Conservation (phyloP, 352 stramenopile species). For the Globisporangium nagaii region DNA sequence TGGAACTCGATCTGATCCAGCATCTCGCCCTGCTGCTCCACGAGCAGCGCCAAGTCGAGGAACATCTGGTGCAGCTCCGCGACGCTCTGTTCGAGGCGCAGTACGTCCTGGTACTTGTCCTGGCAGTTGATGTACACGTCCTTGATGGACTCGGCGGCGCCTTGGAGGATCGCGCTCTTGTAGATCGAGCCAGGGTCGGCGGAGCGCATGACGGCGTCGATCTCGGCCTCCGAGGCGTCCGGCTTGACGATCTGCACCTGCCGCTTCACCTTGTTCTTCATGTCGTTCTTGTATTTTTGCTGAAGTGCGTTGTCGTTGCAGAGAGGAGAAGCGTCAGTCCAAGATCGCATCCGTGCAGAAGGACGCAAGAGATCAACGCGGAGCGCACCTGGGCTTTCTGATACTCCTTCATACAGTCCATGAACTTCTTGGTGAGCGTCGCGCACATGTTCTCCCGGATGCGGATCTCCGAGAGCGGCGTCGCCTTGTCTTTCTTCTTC, state of each 20-base stretch:
- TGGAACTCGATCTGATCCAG: slow-evolving; percentile 98
- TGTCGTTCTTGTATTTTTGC: slow-evolving; percentile 97
- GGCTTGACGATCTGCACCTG: slow-evolving; percentile 98
- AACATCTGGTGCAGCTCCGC: slow-evolving; percentile 99
- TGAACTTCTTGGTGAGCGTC: slow-evolving; percentile 97
- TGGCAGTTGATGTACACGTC: slow-evolving; percentile 94
- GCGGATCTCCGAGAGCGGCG: slow-evolving; percentile 65
- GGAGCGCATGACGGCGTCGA: slow-evolving; percentile 94
- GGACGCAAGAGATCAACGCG: neutral
- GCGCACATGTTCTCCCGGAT: slow-evolving; percentile 97
- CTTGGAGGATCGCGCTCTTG: slow-evolving; percentile 77
- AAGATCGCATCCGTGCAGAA: neutral
- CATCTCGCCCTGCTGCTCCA: slow-evolving; percentile 97
- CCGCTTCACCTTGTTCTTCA: slow-evolving; percentile 97
- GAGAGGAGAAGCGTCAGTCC: neutral
- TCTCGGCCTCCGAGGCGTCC: slow-evolving; percentile 95
- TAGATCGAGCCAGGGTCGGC: slow-evolving; percentile 80
- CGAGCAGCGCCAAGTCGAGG: slow-evolving; percentile 96
- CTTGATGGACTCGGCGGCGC: slow-evolving; percentile 73
- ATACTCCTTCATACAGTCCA: slow-evolving; percentile 98
- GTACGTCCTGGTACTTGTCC: slow-evolving; percentile 98
- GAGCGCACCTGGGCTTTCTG: slow-evolving; percentile 74
- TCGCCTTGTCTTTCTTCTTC: slow-evolving; percentile 88
- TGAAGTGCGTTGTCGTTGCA: slow-evolving; percentile 27
- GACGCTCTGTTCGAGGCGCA: slow-evolving; percentile 94